Evolutionary conservation across 2,329 filamentous ascomycete species (phyloP).

Genomic region (Aspergillus aculeatinus): DNA sequence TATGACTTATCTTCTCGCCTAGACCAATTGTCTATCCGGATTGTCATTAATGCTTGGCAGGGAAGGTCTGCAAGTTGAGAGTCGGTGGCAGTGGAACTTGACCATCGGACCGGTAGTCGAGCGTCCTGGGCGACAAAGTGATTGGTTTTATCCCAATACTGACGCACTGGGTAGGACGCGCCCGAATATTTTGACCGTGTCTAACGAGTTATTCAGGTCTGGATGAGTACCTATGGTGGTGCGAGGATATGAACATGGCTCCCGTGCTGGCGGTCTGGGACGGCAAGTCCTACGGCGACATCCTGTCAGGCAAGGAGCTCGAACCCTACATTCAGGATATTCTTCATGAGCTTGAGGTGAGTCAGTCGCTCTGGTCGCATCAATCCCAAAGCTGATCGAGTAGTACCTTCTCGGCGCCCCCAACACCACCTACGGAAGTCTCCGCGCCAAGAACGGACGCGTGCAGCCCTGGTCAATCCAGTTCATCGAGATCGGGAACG

Average conservation of each 20-base stretch:
- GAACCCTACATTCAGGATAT: conserved; percentile 59
- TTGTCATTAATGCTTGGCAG: conserved; percentile 8
- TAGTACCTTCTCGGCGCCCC: conserved; percentile 57
- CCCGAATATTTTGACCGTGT: no score
- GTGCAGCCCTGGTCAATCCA: conserved; percentile 58
- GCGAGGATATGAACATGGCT: conserved; percentile 60
- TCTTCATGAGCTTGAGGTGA: conserved; percentile 58
- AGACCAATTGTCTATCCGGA: neutral
- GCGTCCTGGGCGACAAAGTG: conserved; percentile 54
- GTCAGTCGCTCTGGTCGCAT: neutral
- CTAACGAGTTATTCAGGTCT: conserved; percentile 12
- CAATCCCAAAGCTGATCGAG: neutral
- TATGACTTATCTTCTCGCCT: conserved; percentile 13
- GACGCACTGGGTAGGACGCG: conserved; percentile 54
- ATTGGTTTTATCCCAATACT: conserved; percentile 63
- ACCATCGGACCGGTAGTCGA: conserved; percentile 43
- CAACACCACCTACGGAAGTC: conserved; percentile 56
- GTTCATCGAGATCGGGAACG: conserved; percentile 66
- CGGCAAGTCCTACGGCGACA: conserved; percentile 55
- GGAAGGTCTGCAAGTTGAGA: conserved; percentile 30
- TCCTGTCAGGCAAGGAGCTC: conserved; percentile 51
- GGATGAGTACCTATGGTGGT: conserved; percentile 62
- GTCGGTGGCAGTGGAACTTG: conserved; percentile 43
- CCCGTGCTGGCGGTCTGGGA: conserved; percentile 58
- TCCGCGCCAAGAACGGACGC: conserved; percentile 59